A percentile compares a stretch with the other conserved stretches of the same genome.
Conservation (phyloP, 192 early-diverging fungal genomes). For the Pecoramyces ruminantium region DNA sequence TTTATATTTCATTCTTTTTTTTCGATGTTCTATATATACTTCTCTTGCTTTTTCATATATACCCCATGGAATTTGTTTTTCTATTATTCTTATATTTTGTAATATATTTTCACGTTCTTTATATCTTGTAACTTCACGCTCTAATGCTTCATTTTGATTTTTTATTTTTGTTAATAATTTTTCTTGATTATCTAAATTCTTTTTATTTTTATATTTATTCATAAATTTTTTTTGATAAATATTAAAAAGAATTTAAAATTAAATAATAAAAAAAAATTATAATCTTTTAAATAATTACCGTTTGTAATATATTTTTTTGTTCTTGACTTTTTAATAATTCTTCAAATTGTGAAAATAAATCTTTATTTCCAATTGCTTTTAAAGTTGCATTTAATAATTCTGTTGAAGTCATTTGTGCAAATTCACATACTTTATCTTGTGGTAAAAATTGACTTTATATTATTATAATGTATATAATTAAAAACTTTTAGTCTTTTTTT, state of each 20-base stretch:
- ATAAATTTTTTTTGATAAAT: too few species aligned
- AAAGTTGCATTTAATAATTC: background rate
- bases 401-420: slow-evolving; percentile 34
- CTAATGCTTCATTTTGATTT: slow-evolving; percentile 48
- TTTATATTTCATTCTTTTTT: background rate
- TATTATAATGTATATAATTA: too few species aligned
- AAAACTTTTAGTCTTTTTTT: too few species aligned
- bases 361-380: slow-evolving; percentile 33
- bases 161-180: slow-evolving; percentile 13
- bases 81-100: slow-evolving; percentile 35
- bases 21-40: slow-evolving; percentile 17
- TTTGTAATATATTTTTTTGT: background rate
- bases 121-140: slow-evolving; percentile 59
- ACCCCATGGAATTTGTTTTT: slow-evolving; percentile 35
- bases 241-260: too few species aligned
- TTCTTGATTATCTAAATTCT: background rate
- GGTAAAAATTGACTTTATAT: slow-evolving; percentile 77
- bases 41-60: slow-evolving; percentile 40
- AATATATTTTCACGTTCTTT: slow-evolving; percentile 51
- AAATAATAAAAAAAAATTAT: background rate
- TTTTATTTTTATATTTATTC: background rate
- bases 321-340: background rate
- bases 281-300: background rate
- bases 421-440: slow-evolving; percentile 85
- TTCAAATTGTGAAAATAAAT: slow-evolving; percentile 9